These are phyloP conservation scores for Epichloe elymi DNA, from an alignment of 2,329 filamentous ascomycete genomes.

Conservation along the genomic window DNA sequence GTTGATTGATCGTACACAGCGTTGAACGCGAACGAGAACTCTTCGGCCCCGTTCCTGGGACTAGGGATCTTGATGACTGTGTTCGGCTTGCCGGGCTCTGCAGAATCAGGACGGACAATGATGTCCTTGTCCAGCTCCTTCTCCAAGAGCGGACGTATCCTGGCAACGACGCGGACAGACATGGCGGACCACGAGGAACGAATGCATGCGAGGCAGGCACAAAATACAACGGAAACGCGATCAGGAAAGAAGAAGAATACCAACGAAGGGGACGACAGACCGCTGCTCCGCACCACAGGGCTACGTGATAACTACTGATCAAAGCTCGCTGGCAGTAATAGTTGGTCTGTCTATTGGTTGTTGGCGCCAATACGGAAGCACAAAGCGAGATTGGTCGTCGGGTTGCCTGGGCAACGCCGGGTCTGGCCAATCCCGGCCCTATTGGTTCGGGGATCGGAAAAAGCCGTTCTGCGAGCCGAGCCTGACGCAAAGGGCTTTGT, in stretches of 20 bases:
- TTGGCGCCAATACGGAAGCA: background rate
- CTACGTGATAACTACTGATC: background rate
- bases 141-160: conserved; percentile 77
- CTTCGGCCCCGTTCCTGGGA: conserved; percentile 81
- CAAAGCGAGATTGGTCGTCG: background rate
- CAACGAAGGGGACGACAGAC: background rate
- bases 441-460: conserved; percentile 14
- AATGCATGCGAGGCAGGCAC: conserved; percentile 7
- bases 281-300: conserved; percentile 1
- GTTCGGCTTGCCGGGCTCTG: conserved; percentile 46
- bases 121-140: conserved; percentile 78
- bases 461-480: conserved; percentile 13
- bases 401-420: conserved; percentile 5
- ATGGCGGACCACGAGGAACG: conserved; percentile 21
- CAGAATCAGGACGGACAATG: conserved; percentile 59
- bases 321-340: background rate
- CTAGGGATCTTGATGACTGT: conserved; percentile 79
- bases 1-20: conserved; percentile 73
- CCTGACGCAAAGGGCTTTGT: background rate
- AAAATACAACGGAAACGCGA: conserved; percentile 5
- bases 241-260: background rate
- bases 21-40: conserved; percentile 92
- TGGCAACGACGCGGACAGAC: conserved; percentile 75
- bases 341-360: background rate
- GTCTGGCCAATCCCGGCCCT: background rate